Percentiles rank a stretch among this genome's conserved stretches.
Conservation (phyloP, 139 green algal genomes). For the Chlorella sp. region DNA sequence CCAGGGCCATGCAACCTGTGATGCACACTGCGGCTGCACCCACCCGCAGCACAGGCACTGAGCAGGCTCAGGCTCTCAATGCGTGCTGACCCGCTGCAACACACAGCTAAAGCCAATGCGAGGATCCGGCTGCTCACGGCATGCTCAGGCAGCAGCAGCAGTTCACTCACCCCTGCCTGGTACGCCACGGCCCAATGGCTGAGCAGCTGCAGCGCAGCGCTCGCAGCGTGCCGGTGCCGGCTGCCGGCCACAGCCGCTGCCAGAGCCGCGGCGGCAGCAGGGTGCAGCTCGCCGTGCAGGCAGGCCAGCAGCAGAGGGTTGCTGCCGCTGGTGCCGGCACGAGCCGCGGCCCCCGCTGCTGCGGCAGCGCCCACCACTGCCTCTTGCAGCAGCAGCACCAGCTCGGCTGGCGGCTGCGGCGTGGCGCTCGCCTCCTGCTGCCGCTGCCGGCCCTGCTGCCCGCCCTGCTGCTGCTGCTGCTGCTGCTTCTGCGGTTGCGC, state of each 20-base stretch:
- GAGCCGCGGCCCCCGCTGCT: neutral
- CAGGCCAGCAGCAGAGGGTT: neutral
- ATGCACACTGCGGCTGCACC: neutral
- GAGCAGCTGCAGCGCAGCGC: neutral
- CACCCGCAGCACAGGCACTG: no score
- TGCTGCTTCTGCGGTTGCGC: neutral
- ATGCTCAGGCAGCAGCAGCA: neutral
- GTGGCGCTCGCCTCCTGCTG: neutral
- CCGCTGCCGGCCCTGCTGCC: neutral
- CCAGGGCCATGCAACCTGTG: neutral
- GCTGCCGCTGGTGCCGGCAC: neutral
- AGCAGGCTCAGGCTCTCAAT: no score
- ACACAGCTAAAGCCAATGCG: no score
- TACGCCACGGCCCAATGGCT: neutral
- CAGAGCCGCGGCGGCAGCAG: neutral
- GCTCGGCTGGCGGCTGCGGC: neutral
- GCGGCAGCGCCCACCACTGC: neutral
- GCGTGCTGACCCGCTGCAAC: no score
- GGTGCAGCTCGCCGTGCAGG: conserved; percentile 19
- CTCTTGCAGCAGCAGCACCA: conserved; percentile 13
- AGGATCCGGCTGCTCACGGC: neutral
- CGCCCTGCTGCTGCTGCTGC: neutral
- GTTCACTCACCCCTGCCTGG: neutral
- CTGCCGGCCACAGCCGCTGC: conserved; percentile 11
- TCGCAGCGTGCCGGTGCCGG: neutral